Conservation (phyloP, 2,329 filamentous ascomycete species). For the Samsoniella hepiali region DNA sequence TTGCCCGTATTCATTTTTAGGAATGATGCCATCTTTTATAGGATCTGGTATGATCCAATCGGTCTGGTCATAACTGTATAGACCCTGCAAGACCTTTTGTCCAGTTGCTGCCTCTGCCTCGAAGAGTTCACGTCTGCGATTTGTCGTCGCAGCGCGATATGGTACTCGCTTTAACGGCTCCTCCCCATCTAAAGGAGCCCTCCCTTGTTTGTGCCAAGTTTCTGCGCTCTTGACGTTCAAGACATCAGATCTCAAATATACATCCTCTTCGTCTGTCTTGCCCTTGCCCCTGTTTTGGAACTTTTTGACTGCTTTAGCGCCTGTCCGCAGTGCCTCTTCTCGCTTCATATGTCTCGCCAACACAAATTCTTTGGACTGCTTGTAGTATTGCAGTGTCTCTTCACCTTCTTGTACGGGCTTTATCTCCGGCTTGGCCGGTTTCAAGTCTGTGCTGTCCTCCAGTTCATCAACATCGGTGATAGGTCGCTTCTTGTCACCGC, state of each 20-base stretch:
- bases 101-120: slow-evolving; percentile 78
- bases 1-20: slow-evolving; percentile 83
- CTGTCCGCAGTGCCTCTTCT: slow-evolving; percentile 78
- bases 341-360: slow-evolving; percentile 83
- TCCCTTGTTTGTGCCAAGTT: slow-evolving; percentile 96
- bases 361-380: slow-evolving; percentile 79
- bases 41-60: slow-evolving; percentile 93
- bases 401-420: slow-evolving; percentile 71
- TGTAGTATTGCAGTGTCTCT: slow-evolving; percentile 85
- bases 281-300: slow-evolving; percentile 76
- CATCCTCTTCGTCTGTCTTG: slow-evolving; percentile 69
- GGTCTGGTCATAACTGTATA: slow-evolving; percentile 82
- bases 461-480: slow-evolving; percentile 70
- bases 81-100: slow-evolving; percentile 78
- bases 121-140: slow-evolving; percentile 83
- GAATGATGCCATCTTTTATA: slow-evolving; percentile 79
- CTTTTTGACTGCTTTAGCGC: slow-evolving; percentile 65
- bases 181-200: slow-evolving; percentile 67
- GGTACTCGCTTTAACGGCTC: slow-evolving; percentile 82
- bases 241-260: slow-evolving; percentile 76
- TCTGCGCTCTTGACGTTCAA: slow-evolving; percentile 85
- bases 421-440: slow-evolving; percentile 67
- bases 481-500: slow-evolving; percentile 47
- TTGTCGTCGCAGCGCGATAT: slow-evolving; percentile 84
- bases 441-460: slow-evolving; percentile 76